Evolutionary conservation across 257 asterid species (phyloP), one percentile per base, ranked within the genome.

Genomic region (Haberlea rhodopensis): DNA sequence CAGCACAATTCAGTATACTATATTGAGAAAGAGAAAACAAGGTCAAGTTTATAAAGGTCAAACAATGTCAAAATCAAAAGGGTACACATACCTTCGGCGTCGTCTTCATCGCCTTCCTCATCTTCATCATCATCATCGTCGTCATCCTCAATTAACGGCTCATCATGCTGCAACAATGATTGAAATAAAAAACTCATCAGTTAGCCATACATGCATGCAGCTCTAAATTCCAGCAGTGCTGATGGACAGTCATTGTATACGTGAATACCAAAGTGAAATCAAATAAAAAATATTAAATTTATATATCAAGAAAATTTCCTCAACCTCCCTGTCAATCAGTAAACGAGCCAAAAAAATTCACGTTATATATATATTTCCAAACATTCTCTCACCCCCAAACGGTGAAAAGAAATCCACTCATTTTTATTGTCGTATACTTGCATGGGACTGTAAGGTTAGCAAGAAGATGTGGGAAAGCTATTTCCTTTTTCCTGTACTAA

Each of bases 71-170:
- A 7, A 34, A 43, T 45, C 24, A 32, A 61, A 26, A n/a, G 20
- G n/a, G 32, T n/a, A n/a, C n/a, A 52, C 31, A 55, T 66, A 81
- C 90, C 90, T 68, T 84, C 87, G 62, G 46, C 77, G 27, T 81
- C 89, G 70, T 81, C 90, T 4, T 84, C 87, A 69, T 84, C 87
- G 45, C 73, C 90, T 10, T 83, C 84, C 4, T 83, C 86, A 22
- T 82, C 85, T 0, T 82, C 88, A 0, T 82, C 84, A 2, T 79
- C 83, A 0, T 78, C 89, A 0, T 83, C 85, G n/a, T 76, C 81
- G 2, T 84, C 90, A 52, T 84, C 87, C 80, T 84, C 90, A 6
- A 84, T 29, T 40, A 75, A 24, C 3, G 87, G 87, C 68, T 79
- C 85, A 63, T 81, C 87, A 18, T 64, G 67, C 90, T 84, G 73